A percentile compares a stretch with the other conserved stretches of the same genome.
Conservation (phyloP, 2,329 filamentous ascomycete species). For the Beauveria varroae region DNA sequence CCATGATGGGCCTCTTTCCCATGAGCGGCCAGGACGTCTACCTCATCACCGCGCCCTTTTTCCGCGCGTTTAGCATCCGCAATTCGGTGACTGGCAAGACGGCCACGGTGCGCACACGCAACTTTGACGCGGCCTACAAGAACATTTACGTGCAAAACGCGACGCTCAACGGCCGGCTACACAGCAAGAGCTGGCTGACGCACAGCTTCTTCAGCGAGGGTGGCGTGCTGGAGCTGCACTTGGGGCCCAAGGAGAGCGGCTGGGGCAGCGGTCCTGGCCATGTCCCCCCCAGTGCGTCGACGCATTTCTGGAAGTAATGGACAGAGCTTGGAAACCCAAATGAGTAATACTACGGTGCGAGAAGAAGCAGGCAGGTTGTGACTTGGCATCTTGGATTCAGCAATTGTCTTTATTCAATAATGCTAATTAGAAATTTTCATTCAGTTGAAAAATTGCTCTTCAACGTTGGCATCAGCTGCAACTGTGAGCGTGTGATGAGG, state of each 20-base stretch:
- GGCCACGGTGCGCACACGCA: slow-evolving; percentile 22
- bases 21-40: slow-evolving; percentile 48
- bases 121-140: slow-evolving; percentile 36
- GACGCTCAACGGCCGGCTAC: slow-evolving; percentile 45
- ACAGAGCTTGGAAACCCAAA: no score
- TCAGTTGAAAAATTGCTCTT: no score
- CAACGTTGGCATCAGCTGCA: no score
- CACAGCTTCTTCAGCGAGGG: slow-evolving; percentile 54
- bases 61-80: slow-evolving; percentile 35
- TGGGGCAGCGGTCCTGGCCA: slow-evolving; percentile 12
- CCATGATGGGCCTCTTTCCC: slow-evolving; percentile 47
- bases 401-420: no score
- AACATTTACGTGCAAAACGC: slow-evolving; percentile 53
- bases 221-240: slow-evolving; percentile 41
- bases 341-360: no score
- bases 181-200: slow-evolving; percentile 51
- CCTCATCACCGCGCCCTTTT: slow-evolving; percentile 44
- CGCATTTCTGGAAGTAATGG: slow-evolving; percentile 16
- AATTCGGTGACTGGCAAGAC: slow-evolving; percentile 19
- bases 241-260: slow-evolving; percentile 7
- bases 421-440: no score
- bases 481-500: no score
- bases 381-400: no score
- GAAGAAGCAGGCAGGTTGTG: no score
- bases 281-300: slow-evolving; percentile 18